Evolutionary conservation across 768 basidiomycete species (phyloP).

Genomic region (Lentinula sp.): DNA sequence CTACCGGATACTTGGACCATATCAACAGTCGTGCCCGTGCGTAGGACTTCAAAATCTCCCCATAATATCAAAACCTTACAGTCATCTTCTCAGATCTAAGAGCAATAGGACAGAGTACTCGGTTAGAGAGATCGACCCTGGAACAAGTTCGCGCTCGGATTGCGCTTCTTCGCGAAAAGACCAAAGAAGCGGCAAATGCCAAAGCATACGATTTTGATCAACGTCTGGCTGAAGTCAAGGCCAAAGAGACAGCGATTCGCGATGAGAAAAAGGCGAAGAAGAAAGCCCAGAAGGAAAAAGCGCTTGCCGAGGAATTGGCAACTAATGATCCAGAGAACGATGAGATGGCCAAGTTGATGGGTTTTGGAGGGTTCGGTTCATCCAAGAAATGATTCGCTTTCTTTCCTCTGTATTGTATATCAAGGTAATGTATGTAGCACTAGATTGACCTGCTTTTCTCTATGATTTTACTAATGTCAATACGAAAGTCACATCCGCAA

Average conservation of each 20-base stretch:
- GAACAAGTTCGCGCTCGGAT: conserved; percentile 92
- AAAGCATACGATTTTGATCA: conserved; percentile 95
- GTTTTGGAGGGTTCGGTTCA: conserved; percentile 85
- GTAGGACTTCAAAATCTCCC: conserved; percentile 25
- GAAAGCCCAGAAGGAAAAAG: conserved; percentile 71
- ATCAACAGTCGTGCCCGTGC: conserved; percentile 90
- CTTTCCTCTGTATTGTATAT: neutral
- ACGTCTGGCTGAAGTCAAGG: conserved; percentile 77
- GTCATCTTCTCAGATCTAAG: conserved; percentile 63
- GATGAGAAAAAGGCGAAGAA: conserved; percentile 74
- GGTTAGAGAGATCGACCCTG: conserved; percentile 82
- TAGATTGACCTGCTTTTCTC: conserved; percentile 11
- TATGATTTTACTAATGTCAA: conserved; percentile 59
- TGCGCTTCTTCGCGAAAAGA: conserved; percentile 80
- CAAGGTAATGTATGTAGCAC: conserved; percentile 17
- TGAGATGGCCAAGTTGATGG: conserved; percentile 82
- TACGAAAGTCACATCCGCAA: conserved; percentile 72
- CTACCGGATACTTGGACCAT: conserved; percentile 90
- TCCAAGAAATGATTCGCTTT: conserved; percentile 61
- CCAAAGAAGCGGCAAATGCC: conserved; percentile 72
- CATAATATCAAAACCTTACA: conserved; percentile 5
- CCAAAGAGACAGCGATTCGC: conserved; percentile 60
- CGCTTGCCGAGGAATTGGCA: conserved; percentile 57
- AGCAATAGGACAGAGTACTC: conserved; percentile 92
- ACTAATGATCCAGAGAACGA: conserved; percentile 38